These are phyloP conservation scores for Tetrastigma voinierianum DNA, from an alignment of 164 flowering plant genomes.

Conservation along the genomic window DNA sequence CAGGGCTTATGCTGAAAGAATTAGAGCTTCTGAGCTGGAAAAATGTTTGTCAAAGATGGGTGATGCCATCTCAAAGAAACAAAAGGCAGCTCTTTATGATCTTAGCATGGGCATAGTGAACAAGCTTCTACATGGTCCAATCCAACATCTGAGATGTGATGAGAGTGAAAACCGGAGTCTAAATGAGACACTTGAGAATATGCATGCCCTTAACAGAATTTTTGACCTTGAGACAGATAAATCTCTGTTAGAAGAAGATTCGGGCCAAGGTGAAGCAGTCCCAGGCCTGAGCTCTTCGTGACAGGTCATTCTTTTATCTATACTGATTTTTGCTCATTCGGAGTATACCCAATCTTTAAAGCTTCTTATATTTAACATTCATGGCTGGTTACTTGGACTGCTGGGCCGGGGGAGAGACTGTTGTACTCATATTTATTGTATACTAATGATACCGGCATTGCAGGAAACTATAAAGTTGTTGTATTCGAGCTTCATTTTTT, in stretches of 20 bases:
- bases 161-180: conserved; percentile 82
- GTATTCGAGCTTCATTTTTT: too few relatives aligned
- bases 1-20: conserved; percentile 83
- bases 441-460: too few relatives aligned
- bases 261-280: conserved; percentile 12
- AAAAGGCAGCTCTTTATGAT: conserved; percentile 70
- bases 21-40: conserved; percentile 74
- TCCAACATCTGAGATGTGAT: conserved; percentile 96
- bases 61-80: conserved; percentile 70
- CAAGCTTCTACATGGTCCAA: conserved; percentile 95
- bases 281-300: conserved; percentile 6
- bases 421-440: too few relatives aligned
- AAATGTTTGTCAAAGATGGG: conserved; percentile 90
- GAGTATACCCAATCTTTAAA: too few relatives aligned
- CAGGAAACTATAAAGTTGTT: too few relatives aligned
- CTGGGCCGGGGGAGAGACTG: too few relatives aligned
- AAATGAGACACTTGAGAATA: conserved; percentile 83
- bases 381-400: too few relatives aligned
- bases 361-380: too few relatives aligned
- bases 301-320: background rate
- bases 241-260: conserved; percentile 36
- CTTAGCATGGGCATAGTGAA: conserved; percentile 90
- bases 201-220: conserved; percentile 96
- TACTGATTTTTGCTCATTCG: background rate
- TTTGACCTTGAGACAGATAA: conserved; percentile 77